Conservation (phyloP, 345 rosid genomes). For the Eutrema yunnanense region DNA sequence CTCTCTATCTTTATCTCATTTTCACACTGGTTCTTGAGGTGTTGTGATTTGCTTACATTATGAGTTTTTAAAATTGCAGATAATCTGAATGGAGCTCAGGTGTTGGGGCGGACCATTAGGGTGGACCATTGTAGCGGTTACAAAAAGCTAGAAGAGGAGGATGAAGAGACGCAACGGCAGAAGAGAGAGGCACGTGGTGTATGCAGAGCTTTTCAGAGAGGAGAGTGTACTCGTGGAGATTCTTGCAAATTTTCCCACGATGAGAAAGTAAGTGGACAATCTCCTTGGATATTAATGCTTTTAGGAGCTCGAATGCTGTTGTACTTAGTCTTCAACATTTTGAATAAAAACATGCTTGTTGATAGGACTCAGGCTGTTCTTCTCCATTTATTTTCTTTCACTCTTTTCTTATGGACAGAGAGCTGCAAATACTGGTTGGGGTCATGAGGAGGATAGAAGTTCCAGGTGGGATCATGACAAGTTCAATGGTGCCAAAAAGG, state of each 20-base stretch:
- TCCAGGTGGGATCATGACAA: conserved; percentile 66
- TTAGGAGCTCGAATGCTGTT: not conserved
- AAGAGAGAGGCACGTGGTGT: conserved; percentile 91
- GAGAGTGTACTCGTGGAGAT: conserved; percentile 83
- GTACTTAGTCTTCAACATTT: not conserved
- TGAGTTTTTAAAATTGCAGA: conserved; percentile 34
- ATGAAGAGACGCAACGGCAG: conserved; percentile 55
- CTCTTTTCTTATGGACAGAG: conserved; percentile 39
- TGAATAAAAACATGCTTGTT: not conserved
- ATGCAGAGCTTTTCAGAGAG: conserved; percentile 89
- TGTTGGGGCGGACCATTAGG: conserved; percentile 62
- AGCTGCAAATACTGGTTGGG: conserved; percentile 90
- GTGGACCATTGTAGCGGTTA: conserved; percentile 73
- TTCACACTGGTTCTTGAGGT: not conserved
- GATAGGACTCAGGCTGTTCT: not conserved
- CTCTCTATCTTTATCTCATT: not conserved
- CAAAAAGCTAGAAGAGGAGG: conserved; percentile 81
- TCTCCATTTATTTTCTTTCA: conserved; percentile 6
- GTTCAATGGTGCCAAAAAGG: conserved; percentile 47
- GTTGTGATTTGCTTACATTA: not conserved
- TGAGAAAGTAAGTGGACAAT: conserved; percentile 52
- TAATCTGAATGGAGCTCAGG: conserved; percentile 76
- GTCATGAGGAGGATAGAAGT: conserved; percentile 60
- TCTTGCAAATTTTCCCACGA: conserved; percentile 87
- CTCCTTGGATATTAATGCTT: not conserved